Evolutionary conservation across 179 eudicot genomes (phyloP).

Genomic region (Beta lomatogona): DNA sequence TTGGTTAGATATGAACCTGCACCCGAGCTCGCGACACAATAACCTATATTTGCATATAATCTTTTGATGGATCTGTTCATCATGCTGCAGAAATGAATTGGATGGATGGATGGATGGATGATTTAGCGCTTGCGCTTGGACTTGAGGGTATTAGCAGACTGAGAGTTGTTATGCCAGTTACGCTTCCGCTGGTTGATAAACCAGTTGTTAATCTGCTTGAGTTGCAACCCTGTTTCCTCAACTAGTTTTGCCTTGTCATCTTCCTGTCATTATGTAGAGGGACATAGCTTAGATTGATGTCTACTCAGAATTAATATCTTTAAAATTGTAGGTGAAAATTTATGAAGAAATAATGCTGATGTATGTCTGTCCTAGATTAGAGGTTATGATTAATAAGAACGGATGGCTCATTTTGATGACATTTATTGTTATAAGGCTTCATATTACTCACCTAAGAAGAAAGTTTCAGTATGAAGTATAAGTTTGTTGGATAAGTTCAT

Average conservation of each 20-base stretch:
- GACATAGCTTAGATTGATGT: background rate
- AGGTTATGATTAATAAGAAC: background rate
- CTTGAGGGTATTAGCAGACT: slow-evolving; percentile 61
- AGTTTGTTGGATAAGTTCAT: too few species aligned
- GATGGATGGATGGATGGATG: too few species aligned
- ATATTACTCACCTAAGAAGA: too few species aligned
- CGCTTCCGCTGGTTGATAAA: slow-evolving; percentile 98
- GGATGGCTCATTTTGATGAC: background rate
- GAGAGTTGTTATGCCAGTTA: slow-evolving; percentile 93
- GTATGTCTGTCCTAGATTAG: background rate
- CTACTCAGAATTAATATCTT: background rate
- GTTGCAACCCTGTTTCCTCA: slow-evolving; percentile 92
- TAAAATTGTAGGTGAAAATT: background rate
- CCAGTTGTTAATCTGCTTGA: slow-evolving; percentile 95
- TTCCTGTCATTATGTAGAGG: slow-evolving; percentile 46
- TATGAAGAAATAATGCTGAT: background rate
- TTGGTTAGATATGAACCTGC: slow-evolving; percentile 29
- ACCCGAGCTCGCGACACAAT: background rate
- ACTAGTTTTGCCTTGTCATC: slow-evolving; percentile 92
- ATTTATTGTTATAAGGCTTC: background rate
- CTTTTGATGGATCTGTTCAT: background rate
- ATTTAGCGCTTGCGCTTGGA: slow-evolving; percentile 69
- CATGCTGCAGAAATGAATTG: background rate
- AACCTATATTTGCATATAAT: background rate
- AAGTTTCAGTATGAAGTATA: too few species aligned